A percentile compares a stretch with the other conserved stretches of the same genome.
Evolutionary conservation across 1,284 basidiomycete species (phyloP).

Genomic region (Malassezia dermatis): DNA sequence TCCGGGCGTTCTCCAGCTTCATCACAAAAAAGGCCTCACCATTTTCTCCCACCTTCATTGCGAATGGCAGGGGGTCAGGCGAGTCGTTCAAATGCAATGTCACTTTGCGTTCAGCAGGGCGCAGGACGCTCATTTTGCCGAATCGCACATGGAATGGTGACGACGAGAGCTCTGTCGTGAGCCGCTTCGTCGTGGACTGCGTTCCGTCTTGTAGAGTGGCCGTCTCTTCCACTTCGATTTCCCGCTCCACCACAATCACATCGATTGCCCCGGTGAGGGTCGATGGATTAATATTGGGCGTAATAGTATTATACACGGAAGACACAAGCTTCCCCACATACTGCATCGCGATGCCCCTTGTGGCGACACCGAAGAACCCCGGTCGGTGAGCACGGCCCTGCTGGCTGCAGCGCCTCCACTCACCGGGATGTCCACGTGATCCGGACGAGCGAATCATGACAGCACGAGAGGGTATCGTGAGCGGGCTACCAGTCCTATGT

Average conservation of each 20-base stretch:
- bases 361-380: neutral
- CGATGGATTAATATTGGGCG: conserved; percentile 47
- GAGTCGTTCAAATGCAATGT: conserved; percentile 40
- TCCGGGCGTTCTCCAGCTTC: conserved; percentile 61
- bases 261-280: conserved; percentile 48
- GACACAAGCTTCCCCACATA: conserved; percentile 46
- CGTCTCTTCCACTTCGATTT: conserved; percentile 51
- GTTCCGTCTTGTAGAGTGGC: conserved; percentile 42
- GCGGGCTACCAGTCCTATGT: neutral
- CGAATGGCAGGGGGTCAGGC: conserved; percentile 64
- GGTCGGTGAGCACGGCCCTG: conserved; percentile 9
- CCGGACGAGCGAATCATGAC: neutral
- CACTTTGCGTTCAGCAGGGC: conserved; percentile 84
- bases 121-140: conserved; percentile 90
- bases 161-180: conserved; percentile 61
- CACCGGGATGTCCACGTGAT: neutral
- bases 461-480: neutral
- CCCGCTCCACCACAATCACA: conserved; percentile 52
- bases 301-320: conserved; percentile 48
- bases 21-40: conserved; percentile 99
- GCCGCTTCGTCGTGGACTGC: conserved; percentile 20
- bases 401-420: neutral
- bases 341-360: conserved; percentile 29
- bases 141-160: conserved; percentile 97
- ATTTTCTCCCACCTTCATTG: conserved; percentile 97